Conservation (phyloP, 257 asterid species). For the Thymus quinquecostatus region DNA sequence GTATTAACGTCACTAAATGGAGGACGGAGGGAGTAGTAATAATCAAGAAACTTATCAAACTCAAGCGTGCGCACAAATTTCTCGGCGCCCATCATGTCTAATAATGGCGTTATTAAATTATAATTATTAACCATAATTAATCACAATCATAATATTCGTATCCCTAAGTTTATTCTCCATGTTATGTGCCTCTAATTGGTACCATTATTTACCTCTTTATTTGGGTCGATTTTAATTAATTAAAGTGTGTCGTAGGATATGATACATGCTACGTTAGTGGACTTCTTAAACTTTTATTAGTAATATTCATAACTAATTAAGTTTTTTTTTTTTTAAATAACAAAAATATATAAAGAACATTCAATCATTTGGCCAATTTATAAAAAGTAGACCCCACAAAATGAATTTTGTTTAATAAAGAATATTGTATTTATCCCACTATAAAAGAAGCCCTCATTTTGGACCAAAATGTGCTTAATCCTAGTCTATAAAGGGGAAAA, state of each 20-base stretch:
- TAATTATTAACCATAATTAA: slow-evolving; percentile 43
- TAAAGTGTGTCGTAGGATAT: slow-evolving; percentile 16
- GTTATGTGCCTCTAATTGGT: slow-evolving; percentile 39
- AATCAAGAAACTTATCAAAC: slow-evolving; percentile 27
- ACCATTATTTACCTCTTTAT: slow-evolving; percentile 6
- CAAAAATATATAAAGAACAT: no score
- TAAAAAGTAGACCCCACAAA: slow-evolving; percentile 22
- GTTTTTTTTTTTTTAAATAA: no score
- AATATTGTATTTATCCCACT: slow-evolving; percentile 37
- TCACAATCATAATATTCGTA: slow-evolving; percentile 37
- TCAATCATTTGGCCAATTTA: no score
- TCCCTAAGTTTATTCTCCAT: slow-evolving; percentile 33
- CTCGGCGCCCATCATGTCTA: slow-evolving; percentile 30
- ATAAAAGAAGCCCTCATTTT: slow-evolving; percentile 40
- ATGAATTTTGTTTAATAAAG: slow-evolving; percentile 35
- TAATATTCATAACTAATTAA: no score
- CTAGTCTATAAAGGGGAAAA: slow-evolving; percentile 30
- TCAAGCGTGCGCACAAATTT: slow-evolving; percentile 47
- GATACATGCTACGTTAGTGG: slow-evolving; percentile 16
- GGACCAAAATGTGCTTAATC: slow-evolving; percentile 35
- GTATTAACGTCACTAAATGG: no score
- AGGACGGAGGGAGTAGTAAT: no score
- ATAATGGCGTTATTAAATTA: slow-evolving; percentile 39
- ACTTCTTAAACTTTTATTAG: not conserved
- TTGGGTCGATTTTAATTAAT: not conserved